Conservation (phyloP, 257 asterid genomes). For the Nicotiana benthamiana region DNA sequence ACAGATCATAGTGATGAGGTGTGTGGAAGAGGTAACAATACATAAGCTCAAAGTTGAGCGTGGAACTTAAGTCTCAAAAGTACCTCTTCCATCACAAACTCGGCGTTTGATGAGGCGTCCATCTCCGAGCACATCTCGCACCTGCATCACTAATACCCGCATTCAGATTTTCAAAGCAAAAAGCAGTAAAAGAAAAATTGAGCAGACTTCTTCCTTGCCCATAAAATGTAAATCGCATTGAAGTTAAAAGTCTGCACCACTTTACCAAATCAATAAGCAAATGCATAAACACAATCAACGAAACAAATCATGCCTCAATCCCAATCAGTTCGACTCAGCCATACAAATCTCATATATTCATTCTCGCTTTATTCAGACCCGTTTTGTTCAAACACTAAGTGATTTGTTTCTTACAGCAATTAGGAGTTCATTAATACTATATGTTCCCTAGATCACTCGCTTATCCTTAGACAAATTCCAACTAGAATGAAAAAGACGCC, state of each 20-base stretch:
- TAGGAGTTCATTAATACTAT: not conserved
- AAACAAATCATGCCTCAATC: not conserved
- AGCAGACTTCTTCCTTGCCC: not conserved
- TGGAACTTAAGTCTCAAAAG: not conserved
- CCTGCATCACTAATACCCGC: slow-evolving; percentile 37
- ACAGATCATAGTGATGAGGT: not conserved
- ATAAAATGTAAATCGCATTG: not conserved
- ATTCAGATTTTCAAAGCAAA: not conserved
- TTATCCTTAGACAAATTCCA: not conserved
- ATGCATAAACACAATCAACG: not conserved
- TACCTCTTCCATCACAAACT: slow-evolving; percentile 86
- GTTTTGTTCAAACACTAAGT: not conserved
- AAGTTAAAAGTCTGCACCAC: not conserved
- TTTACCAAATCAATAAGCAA: not conserved
- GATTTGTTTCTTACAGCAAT: not conserved
- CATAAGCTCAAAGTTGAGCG: not conserved
- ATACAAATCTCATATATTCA: not conserved
- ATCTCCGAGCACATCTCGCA: slow-evolving; percentile 96
- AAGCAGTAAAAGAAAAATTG: not conserved
- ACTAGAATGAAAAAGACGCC: not conserved
- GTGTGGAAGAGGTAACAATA: not conserved
- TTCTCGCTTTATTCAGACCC: not conserved
- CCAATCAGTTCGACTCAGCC: not conserved
- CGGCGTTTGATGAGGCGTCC: slow-evolving; percentile 94
- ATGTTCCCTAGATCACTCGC: not conserved